Conservation (phyloP, 202 grass and related monocot species). For the Panicum virgatum region DNA sequence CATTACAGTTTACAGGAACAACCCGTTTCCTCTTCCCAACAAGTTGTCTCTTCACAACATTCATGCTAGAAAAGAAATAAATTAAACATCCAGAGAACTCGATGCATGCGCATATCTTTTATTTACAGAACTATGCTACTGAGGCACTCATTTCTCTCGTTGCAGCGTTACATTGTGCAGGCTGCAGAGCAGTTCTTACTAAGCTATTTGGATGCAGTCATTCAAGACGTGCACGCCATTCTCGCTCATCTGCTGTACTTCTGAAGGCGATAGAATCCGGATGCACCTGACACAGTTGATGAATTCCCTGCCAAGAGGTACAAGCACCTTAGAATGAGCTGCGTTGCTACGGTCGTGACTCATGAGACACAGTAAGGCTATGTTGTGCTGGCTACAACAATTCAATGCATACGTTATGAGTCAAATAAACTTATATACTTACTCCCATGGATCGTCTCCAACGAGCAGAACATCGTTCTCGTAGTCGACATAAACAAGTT, state of each 20-base stretch:
- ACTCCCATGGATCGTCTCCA: conserved; percentile 98
- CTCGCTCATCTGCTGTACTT: conserved; percentile 94
- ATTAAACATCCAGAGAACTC: background rate
- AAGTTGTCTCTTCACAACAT: background rate
- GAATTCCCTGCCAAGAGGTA: conserved; percentile 72
- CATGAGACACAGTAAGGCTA: background rate
- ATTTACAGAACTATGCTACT: conserved; percentile 28
- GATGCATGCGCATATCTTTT: background rate
- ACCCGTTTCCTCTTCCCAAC: background rate
- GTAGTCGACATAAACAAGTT: conserved; percentile 96
- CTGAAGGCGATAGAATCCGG: conserved; percentile 76
- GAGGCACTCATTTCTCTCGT: background rate
- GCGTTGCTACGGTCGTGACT: background rate
- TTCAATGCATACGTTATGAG: background rate
- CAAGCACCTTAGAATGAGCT: background rate
- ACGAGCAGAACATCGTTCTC: conserved; percentile 97
- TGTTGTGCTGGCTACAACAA: background rate
- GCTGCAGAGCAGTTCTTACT: conserved; percentile 15
- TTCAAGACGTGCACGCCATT: conserved; percentile 75
- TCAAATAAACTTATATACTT: conserved; percentile 28
- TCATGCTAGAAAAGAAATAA: background rate
- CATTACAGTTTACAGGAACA: background rate
- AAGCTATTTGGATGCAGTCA: conserved; percentile 52
- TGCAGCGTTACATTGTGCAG: conserved; percentile 26
- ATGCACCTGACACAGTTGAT: conserved; percentile 95